These are phyloP conservation scores for Ballota nigra DNA, from an alignment of 257 asterid genomes.

Conservation along the genomic window DNA sequence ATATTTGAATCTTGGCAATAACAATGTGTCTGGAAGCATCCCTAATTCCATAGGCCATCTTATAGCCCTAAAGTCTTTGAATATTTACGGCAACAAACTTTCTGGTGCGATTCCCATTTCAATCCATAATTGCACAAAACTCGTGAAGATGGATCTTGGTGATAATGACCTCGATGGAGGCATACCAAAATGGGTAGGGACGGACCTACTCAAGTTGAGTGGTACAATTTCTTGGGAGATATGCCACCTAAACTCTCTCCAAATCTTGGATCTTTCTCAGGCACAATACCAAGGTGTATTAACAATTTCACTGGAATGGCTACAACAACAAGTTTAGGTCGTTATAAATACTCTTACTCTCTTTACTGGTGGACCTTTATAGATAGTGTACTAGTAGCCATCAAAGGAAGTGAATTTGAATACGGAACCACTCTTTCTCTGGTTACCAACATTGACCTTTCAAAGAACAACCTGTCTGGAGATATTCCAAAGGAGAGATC, in stretches of 20 bases:
- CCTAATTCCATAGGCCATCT: not conserved
- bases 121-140: not conserved
- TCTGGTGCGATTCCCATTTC: not conserved
- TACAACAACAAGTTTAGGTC: not conserved
- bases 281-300: slow-evolving; percentile 25
- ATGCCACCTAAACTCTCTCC: slow-evolving; percentile 25
- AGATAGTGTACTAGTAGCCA: not conserved
- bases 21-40: not conserved
- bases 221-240: slow-evolving; percentile 23
- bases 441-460: not conserved
- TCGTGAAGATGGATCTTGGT: not conserved
- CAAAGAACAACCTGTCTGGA: slow-evolving; percentile 3
- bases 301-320: slow-evolving; percentile 25
- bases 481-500: slow-evolving; percentile 7
- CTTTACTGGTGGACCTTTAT: not conserved
- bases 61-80: not conserved
- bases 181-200: slow-evolving; percentile 33
- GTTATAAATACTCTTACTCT: not conserved
- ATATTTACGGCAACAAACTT: not conserved
- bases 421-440: not conserved
- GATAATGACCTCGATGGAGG: slow-evolving; percentile 5
- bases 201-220: slow-evolving; percentile 1
- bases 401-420: not conserved
- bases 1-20: slow-evolving; percentile 10
- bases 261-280: slow-evolving; percentile 30